phyloP scores from a whole-genome alignment of 202 grass and related monocot genomes.

The Musa balbisiana region DNA sequence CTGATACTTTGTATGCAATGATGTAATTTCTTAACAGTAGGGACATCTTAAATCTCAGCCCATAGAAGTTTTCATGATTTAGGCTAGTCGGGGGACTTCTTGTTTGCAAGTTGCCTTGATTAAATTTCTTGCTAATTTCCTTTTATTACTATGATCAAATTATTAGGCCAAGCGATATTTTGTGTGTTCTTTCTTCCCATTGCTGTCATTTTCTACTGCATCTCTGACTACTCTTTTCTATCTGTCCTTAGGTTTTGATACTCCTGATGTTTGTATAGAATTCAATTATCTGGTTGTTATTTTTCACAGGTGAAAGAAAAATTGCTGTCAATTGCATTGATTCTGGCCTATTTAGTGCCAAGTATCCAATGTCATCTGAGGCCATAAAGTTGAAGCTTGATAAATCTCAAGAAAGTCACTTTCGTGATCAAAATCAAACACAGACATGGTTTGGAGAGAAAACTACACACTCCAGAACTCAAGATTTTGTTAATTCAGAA shows the following conservation, averaged over 20 bases:
- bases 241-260: not conserved
- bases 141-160: not conserved
- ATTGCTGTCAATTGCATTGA: not conserved
- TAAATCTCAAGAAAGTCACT: not conserved
- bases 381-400: constrained; percentile 7
- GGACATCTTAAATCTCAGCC: too few species aligned
- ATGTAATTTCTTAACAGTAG: too few species aligned
- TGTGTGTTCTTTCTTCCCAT: too few species aligned
- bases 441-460: not conserved
- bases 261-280: not conserved
- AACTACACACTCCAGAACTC: not conserved
- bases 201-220: too few species aligned
- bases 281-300: not conserved
- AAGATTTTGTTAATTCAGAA: not conserved
- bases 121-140: not conserved
- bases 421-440: not conserved
- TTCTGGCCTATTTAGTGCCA: not conserved
- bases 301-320: constrained; percentile 2
- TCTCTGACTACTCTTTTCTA: not conserved
- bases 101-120: not conserved
- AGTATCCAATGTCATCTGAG: constrained; percentile 16
- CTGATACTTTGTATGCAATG: too few species aligned
- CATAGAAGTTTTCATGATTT: not conserved
- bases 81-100: not conserved
- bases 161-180: too few species aligned